Evolutionary conservation across 805 yeast genomes (phyloP).

Genomic region (Lipomyces anomalus): DNA sequence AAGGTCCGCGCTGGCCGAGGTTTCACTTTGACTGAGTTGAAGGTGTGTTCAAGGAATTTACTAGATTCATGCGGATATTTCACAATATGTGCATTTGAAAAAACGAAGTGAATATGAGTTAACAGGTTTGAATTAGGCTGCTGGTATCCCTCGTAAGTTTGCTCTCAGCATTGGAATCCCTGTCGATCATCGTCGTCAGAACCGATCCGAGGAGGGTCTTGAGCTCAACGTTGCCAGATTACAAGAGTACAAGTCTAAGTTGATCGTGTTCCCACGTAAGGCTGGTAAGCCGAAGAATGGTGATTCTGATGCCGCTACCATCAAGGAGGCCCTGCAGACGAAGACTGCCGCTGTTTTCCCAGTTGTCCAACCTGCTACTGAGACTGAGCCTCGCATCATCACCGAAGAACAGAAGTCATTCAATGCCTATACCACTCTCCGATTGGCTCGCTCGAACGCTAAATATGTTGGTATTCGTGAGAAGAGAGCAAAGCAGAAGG

Average conservation of each 20-base stretch:
- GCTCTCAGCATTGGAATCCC: conserved; percentile 99
- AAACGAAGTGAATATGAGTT: not conserved
- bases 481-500: conserved; percentile 98
- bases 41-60: conserved; percentile 33
- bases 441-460: conserved; percentile 92
- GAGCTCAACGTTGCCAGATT: conserved; percentile 94
- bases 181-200: conserved; percentile 99
- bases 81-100: not conserved
- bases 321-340: conserved; percentile 61
- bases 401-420: conserved; percentile 55
- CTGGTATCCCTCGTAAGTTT: conserved; percentile 85
- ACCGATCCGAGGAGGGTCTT: conserved; percentile 93
- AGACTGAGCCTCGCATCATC: conserved; percentile 83
- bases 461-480: conserved; percentile 93
- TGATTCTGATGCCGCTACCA: conserved; percentile 55
- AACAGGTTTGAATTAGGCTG: conserved; percentile 45
- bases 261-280: conserved; percentile 93
- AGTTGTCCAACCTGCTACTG: conserved; percentile 70
- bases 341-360: conserved; percentile 76
- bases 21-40: conserved; percentile 94
- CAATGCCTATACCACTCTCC: conserved; percentile 89
- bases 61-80: not conserved
- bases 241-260: conserved; percentile 91
- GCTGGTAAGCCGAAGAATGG: conserved; percentile 54
- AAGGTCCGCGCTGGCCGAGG: conserved; percentile 99